Evolutionary conservation across 305 asterid genomes (phyloP), one percentile per base, ranked within the genome.

Genomic region (Fraxinus velutina): DNA sequence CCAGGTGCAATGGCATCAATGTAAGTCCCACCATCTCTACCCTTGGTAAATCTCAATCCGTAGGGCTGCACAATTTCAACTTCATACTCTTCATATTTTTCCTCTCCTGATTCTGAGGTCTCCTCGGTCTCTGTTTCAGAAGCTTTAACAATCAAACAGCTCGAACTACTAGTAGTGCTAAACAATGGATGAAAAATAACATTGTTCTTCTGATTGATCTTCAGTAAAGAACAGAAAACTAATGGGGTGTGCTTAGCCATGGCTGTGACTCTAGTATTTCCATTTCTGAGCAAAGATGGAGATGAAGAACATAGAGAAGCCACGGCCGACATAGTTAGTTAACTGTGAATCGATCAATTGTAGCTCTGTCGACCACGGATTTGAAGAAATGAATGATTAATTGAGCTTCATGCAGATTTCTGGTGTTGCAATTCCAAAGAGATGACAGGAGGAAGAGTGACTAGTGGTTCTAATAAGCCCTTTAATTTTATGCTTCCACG

Each of bases 1-100:
- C 98, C 97, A 0, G 93, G 90, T 2, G 97, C 97, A 92, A 96
- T 93, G 83, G 97, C 99, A 76, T 96, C 98, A 68, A 96, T 94
- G 73, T 94, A 96, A 80, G 97, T 96, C 6, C 97, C 97, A 27
- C 98, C 98, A 82, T 96, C 98, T 89, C 97, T 90, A 1, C 98
- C 98, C 87, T 96, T 96, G 1, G 91, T 81, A 72, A 96, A 96
- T 80, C 81, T 96, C 33, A 96, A 75, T n/a, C 98, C 98, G 57
- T 86, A 91, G 0, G 99, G 99, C 90, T 94, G 96, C 71, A 89
- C 84, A 44, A 96, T 7, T 30, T 92, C 99, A 0, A 96, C 98
- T 87, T 93, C 97, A 81, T 96, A 95, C 87, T 90, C 94, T 84
- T 93, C 92, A 21, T 80, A 86, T 70, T 87, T 50, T 1, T 86